Evolutionary conservation across 2,329 filamentous ascomycete species (phyloP), one percentile per base, ranked within the genome.

Genomic region (Triangularia setosa): DNA sequence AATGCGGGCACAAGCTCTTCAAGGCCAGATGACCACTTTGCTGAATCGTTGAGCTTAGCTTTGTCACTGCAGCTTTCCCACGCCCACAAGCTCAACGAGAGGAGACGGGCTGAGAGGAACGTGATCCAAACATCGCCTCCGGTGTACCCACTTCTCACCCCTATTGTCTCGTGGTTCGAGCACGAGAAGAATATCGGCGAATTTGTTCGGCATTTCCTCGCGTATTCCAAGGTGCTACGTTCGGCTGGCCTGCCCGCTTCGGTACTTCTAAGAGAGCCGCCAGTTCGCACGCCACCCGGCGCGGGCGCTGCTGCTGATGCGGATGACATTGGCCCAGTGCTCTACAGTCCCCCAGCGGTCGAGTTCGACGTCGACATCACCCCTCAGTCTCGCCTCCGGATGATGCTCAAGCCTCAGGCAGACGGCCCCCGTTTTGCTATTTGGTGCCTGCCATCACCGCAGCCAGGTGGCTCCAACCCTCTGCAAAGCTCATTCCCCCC

Each of bases 1-100:
- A 68, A 75, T 7, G 70, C 76, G 6, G 67, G 67, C 3, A 62
- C 72, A 8, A 72, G 78, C 60, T 65, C 74, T 25, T 60, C 73
- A 33, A 64, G 68, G 30, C 72, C 73, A 48, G 79, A 84, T 57
- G 77, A 83, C 70, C 68, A 73, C 40, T 74, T 90, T 24, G 90
- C 92, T 1, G 84, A 93, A 72, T 81, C 83, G 6, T 80, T 92
- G 27, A 84, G 86, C 2, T 80, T 90, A 58, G 83, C 86, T 0
- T 82, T 97, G 3, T 88, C 92, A 48, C 83, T 97, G 23, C 82
- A 97, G 1, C 85, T 98, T 7, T 86, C 85, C 58, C 88, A 93
- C 68, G 87, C 91, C 1, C 94, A 98, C 74, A 86, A 90, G 9
- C 86, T 90, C 73, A 93, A 89, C 68, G 85, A 92, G 65, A 80